Base-by-base conservation (phyloP, 352 stramenopile genomes). In the Salisapilia sapeloensis region DNA sequence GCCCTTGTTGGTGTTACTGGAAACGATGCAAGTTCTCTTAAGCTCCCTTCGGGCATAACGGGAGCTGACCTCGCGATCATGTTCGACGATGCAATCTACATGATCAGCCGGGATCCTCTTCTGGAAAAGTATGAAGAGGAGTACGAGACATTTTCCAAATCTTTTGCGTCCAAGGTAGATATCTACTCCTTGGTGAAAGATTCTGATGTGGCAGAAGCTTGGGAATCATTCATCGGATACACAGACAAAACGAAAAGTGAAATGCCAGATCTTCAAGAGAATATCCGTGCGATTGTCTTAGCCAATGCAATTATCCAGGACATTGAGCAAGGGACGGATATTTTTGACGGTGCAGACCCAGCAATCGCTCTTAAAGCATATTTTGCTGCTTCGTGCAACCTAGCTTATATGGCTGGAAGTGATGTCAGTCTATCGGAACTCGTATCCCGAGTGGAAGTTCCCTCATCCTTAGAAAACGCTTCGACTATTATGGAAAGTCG, bases 301-400 rank as follows among this genome's bases (percentile, higher is more conserved):
- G 29, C 38, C 16, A 41, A 10, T 3, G 24, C 29, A 17, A 18
- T 34, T 8, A 28, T 26, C 8, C 15, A 19, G 8, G 26, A 44
- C 19, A 2, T 19, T n/a, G 12, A 26, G 10, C 6, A 9, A 11
- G 13, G 11, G 6, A 7, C n/a, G 11, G 6, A 31, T 6, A 10
- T 33, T 14, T 4, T 24, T 19, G 4, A 4, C 18, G 37, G 37
- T 29, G 15, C 13, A 12, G 2, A 3, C 29, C 38, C 26, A 31
- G 26, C 30, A 16, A 4, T 31, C 14, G 13, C 39, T 12, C 20
- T 24, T 9, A 16, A 40, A 33, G 24, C 20, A 16, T 31, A 44
- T 15, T 44, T 44, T 16, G 24, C 17, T 3, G 38, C 38, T 3
- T 40, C 38, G 28, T 44, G 33, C 22, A 44, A 38, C 19, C 15